Conservation (phyloP, 2,329 filamentous ascomycete genomes). For the Pseudonectria foliicola region DNA sequence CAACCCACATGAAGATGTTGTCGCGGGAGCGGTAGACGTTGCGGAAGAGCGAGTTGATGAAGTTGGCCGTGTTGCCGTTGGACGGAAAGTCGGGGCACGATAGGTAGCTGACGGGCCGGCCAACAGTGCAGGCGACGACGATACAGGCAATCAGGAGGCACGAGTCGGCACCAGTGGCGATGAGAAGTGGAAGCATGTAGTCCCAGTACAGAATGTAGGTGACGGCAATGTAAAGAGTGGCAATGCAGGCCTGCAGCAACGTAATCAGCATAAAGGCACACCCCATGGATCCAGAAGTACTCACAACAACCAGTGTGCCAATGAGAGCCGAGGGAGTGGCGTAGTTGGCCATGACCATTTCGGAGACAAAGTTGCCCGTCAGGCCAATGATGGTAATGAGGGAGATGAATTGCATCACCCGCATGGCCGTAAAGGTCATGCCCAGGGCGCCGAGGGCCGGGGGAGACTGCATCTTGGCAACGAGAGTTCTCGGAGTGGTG, state of each 20-base stretch:
- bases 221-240: slow-evolving; percentile 70
- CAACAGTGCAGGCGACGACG: slow-evolving; percentile 69
- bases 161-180: slow-evolving; percentile 58
- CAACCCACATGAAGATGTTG: slow-evolving; percentile 38
- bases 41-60: slow-evolving; percentile 37
- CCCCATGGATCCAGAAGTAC: too few species aligned
- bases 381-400: slow-evolving; percentile 76
- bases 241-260: slow-evolving; percentile 62
- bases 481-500: slow-evolving; percentile 25
- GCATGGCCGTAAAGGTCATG: slow-evolving; percentile 68
- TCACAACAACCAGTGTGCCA: slow-evolving; percentile 71
- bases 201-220: slow-evolving; percentile 78
- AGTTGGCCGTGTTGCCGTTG: slow-evolving; percentile 34
- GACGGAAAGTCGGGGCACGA: slow-evolving; percentile 53
- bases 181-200: slow-evolving; percentile 65
- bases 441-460: slow-evolving; percentile 64
- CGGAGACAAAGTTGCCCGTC: slow-evolving; percentile 71
- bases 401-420: slow-evolving; percentile 61
- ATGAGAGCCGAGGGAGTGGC: slow-evolving; percentile 66
- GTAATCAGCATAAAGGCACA: slow-evolving; percentile 13
- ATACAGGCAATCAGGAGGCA: slow-evolving; percentile 69
- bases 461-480: slow-evolving; percentile 35
- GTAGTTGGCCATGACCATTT: slow-evolving; percentile 61
- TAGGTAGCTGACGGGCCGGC: slow-evolving; percentile 72
- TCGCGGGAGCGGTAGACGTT: slow-evolving; percentile 30